phyloP scores from a whole-genome alignment of 2,329 filamentous ascomycete genomes.

The Xylariomycetidae sp. region DNA sequence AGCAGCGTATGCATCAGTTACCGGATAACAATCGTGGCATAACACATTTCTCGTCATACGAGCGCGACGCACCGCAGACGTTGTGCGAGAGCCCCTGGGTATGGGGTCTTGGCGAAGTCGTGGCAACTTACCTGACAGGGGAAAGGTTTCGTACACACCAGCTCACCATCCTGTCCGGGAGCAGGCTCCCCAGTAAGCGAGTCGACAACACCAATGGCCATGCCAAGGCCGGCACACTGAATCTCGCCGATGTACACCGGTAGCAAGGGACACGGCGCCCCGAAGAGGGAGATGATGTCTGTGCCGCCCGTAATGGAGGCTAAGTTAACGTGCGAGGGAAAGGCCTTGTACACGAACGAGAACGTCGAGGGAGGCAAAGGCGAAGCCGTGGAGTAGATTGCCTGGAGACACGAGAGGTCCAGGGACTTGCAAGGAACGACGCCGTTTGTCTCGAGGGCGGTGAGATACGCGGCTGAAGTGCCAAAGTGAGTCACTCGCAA shows the following conservation, averaged over 20 bases:
- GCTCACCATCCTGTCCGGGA: slow-evolving; percentile 69
- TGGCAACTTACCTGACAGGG: too few species aligned
- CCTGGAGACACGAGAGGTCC: slow-evolving; percentile 61
- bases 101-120: too few species aligned
- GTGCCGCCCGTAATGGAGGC: slow-evolving; percentile 93
- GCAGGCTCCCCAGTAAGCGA: slow-evolving; percentile 48
- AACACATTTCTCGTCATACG: too few species aligned
- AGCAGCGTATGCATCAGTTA: too few species aligned
- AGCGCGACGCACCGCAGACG: too few species aligned
- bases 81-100: too few species aligned
- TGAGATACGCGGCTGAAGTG: slow-evolving; percentile 90
- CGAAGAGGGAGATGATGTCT: slow-evolving; percentile 94
- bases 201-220: slow-evolving; percentile 63
- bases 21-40: too few species aligned
- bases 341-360: slow-evolving; percentile 77
- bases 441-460: slow-evolving; percentile 75
- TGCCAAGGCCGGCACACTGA: slow-evolving; percentile 70
- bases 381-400: slow-evolving; percentile 91
- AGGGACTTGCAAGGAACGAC: slow-evolving; percentile 52
- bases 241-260: slow-evolving; percentile 70
- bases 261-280: slow-evolving; percentile 70
- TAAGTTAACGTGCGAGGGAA: slow-evolving; percentile 75
- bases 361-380: slow-evolving; percentile 92
- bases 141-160: slow-evolving; percentile 82
- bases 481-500: slow-evolving; percentile 87